These are phyloP conservation scores for Phialemonium atrogriseum DNA, from an alignment of 2,329 filamentous ascomycete genomes.

Conservation along the genomic window DNA sequence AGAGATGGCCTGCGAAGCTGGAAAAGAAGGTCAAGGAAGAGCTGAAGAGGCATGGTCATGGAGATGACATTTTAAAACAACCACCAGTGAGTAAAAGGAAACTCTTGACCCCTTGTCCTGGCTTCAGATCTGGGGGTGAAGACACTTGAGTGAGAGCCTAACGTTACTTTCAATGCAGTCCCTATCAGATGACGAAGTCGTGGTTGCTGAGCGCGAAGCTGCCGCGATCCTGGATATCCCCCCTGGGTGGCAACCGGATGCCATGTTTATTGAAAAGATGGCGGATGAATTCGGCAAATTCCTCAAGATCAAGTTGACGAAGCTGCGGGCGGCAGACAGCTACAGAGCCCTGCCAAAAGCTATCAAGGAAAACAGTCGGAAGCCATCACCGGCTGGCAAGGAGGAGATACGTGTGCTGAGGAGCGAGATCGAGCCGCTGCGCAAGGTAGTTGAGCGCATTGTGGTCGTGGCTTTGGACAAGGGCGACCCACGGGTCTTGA, in stretches of 20 bases:
- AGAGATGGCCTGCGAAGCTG: no score
- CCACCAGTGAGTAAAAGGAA: no score
- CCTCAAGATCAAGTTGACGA: background rate
- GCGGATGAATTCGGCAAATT: slow-evolving; percentile 1
- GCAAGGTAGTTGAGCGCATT: slow-evolving; percentile 1
- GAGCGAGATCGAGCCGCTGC: background rate
- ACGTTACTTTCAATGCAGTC: no score
- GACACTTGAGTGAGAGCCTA: no score
- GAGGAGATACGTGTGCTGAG: background rate
- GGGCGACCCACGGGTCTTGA: slow-evolving; percentile 1
- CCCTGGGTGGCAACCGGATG: background rate
- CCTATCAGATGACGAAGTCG: no score
- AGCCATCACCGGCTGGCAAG: background rate
- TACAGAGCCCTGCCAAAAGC: background rate
- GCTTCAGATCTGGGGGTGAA: no score
- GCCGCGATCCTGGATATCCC: slow-evolving; percentile 1
- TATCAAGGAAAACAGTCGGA: background rate
- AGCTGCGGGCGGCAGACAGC: background rate
- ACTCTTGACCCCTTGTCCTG: no score
- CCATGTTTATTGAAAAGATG: background rate
- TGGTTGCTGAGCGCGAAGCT: background rate
- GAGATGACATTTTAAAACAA: no score
- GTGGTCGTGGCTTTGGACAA: background rate
- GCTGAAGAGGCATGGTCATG: no score
- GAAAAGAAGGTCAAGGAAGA: no score